Evolutionary conservation across 2,329 filamentous ascomycete genomes (phyloP), one percentile per base, ranked within the genome.

Genomic region (Diaporthe nobilis): DNA sequence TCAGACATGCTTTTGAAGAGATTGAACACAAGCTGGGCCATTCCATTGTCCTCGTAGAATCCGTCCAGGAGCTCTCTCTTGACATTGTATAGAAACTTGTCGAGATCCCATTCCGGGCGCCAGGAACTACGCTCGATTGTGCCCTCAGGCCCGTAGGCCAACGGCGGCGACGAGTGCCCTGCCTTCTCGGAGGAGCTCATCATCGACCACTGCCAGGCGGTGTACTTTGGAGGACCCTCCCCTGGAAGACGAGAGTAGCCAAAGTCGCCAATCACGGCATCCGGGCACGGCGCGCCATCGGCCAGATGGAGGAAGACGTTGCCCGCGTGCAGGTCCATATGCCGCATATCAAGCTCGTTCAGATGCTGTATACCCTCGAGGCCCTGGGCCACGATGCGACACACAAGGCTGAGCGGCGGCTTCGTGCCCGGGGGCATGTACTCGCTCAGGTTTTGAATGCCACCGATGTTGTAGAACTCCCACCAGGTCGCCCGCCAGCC

Each of bases 321-420:
- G 20, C 63, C 47, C 1, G 31, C 6, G 20, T 68, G 63, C 12
- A 68, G 2, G 7, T 68, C 63, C 28, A 68, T 51, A 13, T 68
- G 63, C 1, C 28, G 31, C 1, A 49, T 31, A 15, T 31, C 44
- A 4, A 51, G 31, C 12, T 10, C 4, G 6, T 12, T 17, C 1
- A 68, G 44, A n/a, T 22, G 17, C 28, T 37, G 44, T 8, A 68
- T 51, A 1, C 22, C 63, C 63, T 68, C 44, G 4, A 68, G 63
- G 44, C 28, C 17, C 44, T 68, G 63, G 13, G 28, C 44, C 44
- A 37, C 4, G 22, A 34, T 39, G 6, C 63, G 63, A 5, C 51
- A 68, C 31, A 53, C 22, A 12, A 68, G 63, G 31, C 63, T 68
- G 7, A 53, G 44, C 44, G 44, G 44, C 47, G 31, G 63, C 44